Conservation (phyloP, 352 stramenopile genomes). For the Pythium graminicola region DNA sequence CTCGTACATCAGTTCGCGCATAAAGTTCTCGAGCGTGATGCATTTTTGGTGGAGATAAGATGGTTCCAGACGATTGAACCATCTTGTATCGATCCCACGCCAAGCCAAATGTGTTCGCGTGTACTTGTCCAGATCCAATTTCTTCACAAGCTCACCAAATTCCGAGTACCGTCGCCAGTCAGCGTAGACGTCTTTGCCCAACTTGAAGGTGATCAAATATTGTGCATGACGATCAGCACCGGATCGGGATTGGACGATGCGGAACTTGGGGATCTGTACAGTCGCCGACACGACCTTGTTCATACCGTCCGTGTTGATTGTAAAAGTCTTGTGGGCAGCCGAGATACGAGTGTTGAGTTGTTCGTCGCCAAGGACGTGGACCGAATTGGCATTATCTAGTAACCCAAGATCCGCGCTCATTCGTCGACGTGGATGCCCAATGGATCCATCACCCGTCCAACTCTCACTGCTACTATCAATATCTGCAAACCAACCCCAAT, state of each 20-base stretch:
- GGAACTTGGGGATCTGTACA: slow-evolving; percentile 83
- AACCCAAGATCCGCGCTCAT: slow-evolving; percentile 67
- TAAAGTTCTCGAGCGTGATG: slow-evolving; percentile 84
- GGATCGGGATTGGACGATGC: slow-evolving; percentile 78
- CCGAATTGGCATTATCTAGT: slow-evolving; percentile 47
- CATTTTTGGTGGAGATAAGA: slow-evolving; percentile 85
- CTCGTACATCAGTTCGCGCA: slow-evolving; percentile 87
- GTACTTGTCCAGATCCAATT: slow-evolving; percentile 50
- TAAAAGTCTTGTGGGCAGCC: slow-evolving; percentile 83
- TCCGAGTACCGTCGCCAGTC: slow-evolving; percentile 87
- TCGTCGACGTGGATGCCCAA: slow-evolving; percentile 54
- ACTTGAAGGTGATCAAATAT: slow-evolving; percentile 84
- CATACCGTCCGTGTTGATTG: slow-evolving; percentile 63
- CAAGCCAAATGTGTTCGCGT: slow-evolving; percentile 61
- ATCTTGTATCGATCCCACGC: slow-evolving; percentile 72
- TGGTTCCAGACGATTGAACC: slow-evolving; percentile 83
- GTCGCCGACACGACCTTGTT: slow-evolving; percentile 73
- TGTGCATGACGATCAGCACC: slow-evolving; percentile 78
- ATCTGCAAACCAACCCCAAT: slow-evolving; percentile 86
- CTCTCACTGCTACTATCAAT: slow-evolving; percentile 84
- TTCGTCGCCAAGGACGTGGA: slow-evolving; percentile 79
- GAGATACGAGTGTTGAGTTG: slow-evolving; percentile 79
- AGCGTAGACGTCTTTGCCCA: slow-evolving; percentile 80
- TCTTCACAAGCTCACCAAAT: slow-evolving; percentile 82
- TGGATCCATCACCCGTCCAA: slow-evolving; percentile 60